Evolutionary conservation across 2,329 filamentous ascomycete species (phyloP).

Genomic region (Cercospora canescens): DNA sequence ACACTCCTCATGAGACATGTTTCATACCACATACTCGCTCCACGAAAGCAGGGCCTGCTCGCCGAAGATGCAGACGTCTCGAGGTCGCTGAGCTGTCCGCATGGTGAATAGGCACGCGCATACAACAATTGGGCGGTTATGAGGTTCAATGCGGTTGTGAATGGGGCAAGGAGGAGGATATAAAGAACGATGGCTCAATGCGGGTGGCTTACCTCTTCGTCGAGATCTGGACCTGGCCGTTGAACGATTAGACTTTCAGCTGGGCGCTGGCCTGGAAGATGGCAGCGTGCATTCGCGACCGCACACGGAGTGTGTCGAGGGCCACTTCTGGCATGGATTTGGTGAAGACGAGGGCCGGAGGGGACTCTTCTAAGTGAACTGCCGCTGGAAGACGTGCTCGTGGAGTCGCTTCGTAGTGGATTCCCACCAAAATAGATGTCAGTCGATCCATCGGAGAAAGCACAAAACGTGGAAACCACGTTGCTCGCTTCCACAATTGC

Average conservation of each 20-base stretch:
- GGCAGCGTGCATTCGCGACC: background rate
- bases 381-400: background rate
- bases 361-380: background rate
- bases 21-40: slow-evolving; percentile 2
- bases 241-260: background rate
- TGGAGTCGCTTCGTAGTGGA: background rate
- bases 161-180: background rate
- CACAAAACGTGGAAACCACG: background rate
- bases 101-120: background rate
- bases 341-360: background rate
- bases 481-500: background rate
- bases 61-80: background rate
- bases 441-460: background rate
- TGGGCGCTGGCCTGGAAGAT: background rate
- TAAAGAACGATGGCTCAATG: background rate
- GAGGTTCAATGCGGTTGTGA: background rate
- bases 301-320: background rate
- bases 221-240: background rate
- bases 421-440: background rate
- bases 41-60: background rate
- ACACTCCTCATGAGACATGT: background rate
- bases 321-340: background rate
- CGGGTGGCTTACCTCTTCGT: background rate
- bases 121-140: background rate
- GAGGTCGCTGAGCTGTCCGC: slow-evolving; percentile 8